Evolutionary conservation across 257 asterid genomes (phyloP), one percentile per base, ranked within the genome.

Genomic region (Petunia secreta): DNA sequence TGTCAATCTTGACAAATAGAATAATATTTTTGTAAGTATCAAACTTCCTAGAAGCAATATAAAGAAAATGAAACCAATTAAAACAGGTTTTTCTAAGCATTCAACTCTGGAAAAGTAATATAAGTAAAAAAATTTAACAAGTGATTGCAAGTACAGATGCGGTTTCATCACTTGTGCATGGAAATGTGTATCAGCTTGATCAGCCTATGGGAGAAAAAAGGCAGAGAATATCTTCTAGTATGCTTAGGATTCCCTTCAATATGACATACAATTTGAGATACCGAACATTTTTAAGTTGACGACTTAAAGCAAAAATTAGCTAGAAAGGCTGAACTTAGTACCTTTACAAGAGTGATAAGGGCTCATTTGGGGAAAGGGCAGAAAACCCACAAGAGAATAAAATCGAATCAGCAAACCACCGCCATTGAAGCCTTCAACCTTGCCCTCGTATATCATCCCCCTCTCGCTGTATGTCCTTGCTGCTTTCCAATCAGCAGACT

Each of bases 401-500:
- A 95, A 93, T 79, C 92, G 94, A 80, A 95, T 84, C 54, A 94
- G 91, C 88, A 95, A 87, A 67, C 99, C 99, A 43, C 98, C 98
- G 69, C 90, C 86, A 63, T 93, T 93, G 85, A 82, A 92, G 81
- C 96, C 93, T 85, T 90, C 99, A 50, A 93, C 86, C 87, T 81
- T 88, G 77, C 95, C 97, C 40, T 91, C 93, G 34, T 81, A 91
- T 67, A 89, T 74, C 58, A 84, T 85, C 63, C 97, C 97, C 83
- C 86, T 89, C 75, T 92, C 92, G 34, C 85, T 65, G 87, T 91
- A 90, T 36, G 89, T 86, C 78, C 78, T 89, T 83, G 97, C 98
- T 64, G 91, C 93, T 87, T 89, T 92, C 99, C 99, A 95, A 83
- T 93, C 99, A 79, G 98, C 99, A 82, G 97, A 91, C 97, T 91